phyloP scores from a whole-genome alignment of 1,284 basidiomycete species.

The Ustilago bromivora region DNA sequence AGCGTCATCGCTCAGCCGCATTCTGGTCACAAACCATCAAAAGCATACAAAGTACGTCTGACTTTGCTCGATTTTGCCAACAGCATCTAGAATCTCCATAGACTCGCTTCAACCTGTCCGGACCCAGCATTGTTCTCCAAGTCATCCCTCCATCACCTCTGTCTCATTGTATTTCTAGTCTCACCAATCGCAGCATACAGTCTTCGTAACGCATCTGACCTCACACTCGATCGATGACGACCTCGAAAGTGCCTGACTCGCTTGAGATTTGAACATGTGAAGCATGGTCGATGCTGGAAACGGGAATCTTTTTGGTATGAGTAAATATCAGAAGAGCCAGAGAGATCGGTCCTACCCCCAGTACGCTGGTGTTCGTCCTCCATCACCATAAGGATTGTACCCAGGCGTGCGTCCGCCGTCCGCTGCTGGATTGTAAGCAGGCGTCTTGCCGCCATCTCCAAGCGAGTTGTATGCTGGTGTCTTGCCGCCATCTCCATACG shows the following conservation, averaged over 20 bases:
- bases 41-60: constrained; percentile 22
- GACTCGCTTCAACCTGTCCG: neutral
- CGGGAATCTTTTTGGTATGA: constrained; percentile 14
- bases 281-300: neutral
- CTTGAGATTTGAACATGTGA: neutral
- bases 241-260: constrained; percentile 1
- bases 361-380: constrained; percentile 47
- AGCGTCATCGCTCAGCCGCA: constrained; percentile 23
- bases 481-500: constrained; percentile 48
- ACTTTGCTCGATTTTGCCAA: constrained; percentile 22
- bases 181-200: neutral
- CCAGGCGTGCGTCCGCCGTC: constrained; percentile 54
- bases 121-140: neutral
- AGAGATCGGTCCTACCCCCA: neutral
- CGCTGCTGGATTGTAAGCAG: constrained; percentile 56
- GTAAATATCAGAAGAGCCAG: neutral
- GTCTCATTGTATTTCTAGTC: neutral
- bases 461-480: constrained; percentile 52
- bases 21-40: constrained; percentile 21
- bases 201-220: neutral
- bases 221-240: neutral
- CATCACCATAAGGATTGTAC: constrained; percentile 50
- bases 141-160: neutral
- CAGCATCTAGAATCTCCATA: constrained; percentile 6
- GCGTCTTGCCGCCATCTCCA: constrained; percentile 63